Evolutionary conservation across 768 basidiomycete species (phyloP), one percentile per base, ranked within the genome.

Genomic region (Leccinum rimulosum): DNA sequence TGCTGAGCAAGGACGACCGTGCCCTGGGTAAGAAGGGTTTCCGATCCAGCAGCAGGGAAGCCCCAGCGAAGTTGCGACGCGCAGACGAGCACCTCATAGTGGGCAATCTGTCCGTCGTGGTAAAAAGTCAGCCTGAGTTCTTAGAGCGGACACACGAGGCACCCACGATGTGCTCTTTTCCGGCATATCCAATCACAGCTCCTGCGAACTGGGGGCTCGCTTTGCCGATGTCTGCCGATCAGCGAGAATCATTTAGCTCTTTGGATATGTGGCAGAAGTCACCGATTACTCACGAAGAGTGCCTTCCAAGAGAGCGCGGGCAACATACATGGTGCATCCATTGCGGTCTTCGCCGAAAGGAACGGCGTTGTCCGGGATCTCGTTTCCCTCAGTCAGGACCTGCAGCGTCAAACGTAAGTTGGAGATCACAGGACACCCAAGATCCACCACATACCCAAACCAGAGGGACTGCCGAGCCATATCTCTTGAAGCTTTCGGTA

Each of bases 41-140:
- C 62, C 8, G 43, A 3, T 14, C 62, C 64, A 3, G 52, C 28
- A 7, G 58, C 15, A 28, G 71, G 43, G 38, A 73, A 69, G 25
- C 69, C 69, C 72, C 72, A 73, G 9, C 68, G 73, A 19, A 73
- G 66, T 49, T 72, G 70, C 19, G 73, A 73, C 19, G 72, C 71
- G 51, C 73, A 73, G 5, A 77, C 75, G 6, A 75, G 71, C 35
- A 76, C 69, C 54, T 76, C 75, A 30, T 73, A 76, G 38, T 67
- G 55, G 52, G 60, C 30, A 19, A 76, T 65, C 75, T 76, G 51
- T 19, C 10, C 43, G 10, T 19, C 43, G 43, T n/a, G n/a, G 43
- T 3, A 5, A 25, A 56, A 56, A 2, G 10, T 64, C 3, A 61
- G 52, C 33, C 8, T 51, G 7, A 27, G 43, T 36, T 30, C 30